A percentile compares a stretch with the other conserved stretches of the same genome.
Conservation (phyloP, 148 eudicot species). For the Dianthus caryophyllus region DNA sequence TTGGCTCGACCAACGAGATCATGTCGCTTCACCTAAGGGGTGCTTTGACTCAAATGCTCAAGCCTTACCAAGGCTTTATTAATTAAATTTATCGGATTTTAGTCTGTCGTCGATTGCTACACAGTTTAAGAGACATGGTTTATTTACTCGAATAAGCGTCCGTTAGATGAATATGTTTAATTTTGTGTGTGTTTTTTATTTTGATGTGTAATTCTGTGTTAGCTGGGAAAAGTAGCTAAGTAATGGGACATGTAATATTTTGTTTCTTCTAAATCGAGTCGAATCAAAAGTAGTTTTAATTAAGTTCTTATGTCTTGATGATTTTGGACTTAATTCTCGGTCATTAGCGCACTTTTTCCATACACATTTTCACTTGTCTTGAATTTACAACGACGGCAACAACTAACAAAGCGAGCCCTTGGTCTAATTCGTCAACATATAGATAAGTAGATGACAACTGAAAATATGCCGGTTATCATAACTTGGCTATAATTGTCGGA, state of each 20-base stretch:
- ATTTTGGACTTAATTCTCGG: no score
- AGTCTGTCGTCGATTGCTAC: not conserved
- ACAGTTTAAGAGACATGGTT: not conserved
- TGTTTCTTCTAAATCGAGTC: not conserved
- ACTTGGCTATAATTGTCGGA: no score
- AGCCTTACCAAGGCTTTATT: conserved; percentile 42
- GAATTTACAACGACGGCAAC: no score
- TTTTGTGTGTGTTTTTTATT: conserved; percentile 22
- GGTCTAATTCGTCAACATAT: no score
- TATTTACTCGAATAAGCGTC: conserved; percentile 16
- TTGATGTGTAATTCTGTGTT: conserved; percentile 9
- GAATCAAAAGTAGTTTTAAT: no score
- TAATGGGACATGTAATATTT: conserved; percentile 15
- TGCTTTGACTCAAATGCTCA: conserved; percentile 44
- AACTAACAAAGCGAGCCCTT: no score
- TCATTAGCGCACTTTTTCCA: no score
- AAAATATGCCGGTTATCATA: no score
- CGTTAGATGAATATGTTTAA: conserved; percentile 11
- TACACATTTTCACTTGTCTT: no score
- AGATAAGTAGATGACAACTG: no score
- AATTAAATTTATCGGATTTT: conserved; percentile 1
- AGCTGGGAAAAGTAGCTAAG: conserved; percentile 14
- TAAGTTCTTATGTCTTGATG: no score
- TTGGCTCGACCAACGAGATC: conserved; percentile 83
- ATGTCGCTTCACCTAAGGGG: conserved; percentile 92